Evolutionary conservation across 768 basidiomycete genomes (phyloP), one percentile per base, ranked within the genome.

Genomic region (Fomitopsis serialis): DNA sequence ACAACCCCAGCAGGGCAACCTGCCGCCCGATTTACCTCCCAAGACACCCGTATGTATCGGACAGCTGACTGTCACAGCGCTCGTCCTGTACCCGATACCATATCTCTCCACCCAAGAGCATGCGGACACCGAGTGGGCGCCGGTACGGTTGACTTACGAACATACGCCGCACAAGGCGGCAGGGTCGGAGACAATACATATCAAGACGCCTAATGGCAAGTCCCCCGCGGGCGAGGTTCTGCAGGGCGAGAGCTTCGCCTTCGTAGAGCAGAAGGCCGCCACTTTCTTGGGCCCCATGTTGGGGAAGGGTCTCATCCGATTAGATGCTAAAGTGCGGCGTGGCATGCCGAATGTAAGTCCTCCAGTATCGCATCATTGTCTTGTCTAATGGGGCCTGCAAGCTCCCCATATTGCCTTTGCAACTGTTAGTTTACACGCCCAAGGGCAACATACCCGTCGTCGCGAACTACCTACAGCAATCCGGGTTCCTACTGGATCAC

Each of bases 11-110:
- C 61, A 55, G 24, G 58, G 60, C n/a, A 52, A 60, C 25, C 69
- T 83, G 2, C 79, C 82, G 2, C 71, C 74, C 9, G 85, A 89
- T 43, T 68, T 89, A 17, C 77, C 87, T 6, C 87, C 86, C 13
- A 89, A 85, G 72, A 89, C 88, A 0, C 87, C 90, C 15, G 83
- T 95, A 49, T 95, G 93, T 67, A 92, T 95, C 45, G 92, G 92
- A 1, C 86, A 89, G 54, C 75, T 95, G 34, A 75, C 77, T n/a
- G 85, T 85, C 19, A 90, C 87, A 17, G 92, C 90, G 13, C 79
- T 95, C 24, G 82, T 95, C 32, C 75, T 93, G n/a, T 90, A 92
- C 67, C 91, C 88, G 8, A 79, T 88, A 17, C 64, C 78, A 25
- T 93, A 91, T 66, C 70, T 93, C 34, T 64, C 70, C 43, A 71